Evolutionary conservation across 805 yeast genomes (phyloP), one percentile per base, ranked within the genome.

Genomic region (Candida xiaguanensis): DNA sequence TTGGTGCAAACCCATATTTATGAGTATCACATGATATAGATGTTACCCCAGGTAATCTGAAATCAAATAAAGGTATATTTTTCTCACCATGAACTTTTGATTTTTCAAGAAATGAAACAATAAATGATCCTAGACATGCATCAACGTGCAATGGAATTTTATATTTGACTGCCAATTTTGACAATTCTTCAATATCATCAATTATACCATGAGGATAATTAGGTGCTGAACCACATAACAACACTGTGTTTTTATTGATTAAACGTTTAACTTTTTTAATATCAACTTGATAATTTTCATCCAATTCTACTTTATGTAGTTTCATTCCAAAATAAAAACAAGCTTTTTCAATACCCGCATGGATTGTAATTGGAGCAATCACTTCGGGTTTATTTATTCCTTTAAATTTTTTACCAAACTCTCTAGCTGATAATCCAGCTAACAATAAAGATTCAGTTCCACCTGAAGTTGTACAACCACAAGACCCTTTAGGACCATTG

Each of bases 21-120:
- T 91, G 99, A n/a, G 99, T 91, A 59, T 91, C 99, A 64, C 98
- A 93, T n/a, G 96, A 86, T 42, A 91, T 91, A 2, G 97, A 89
- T 1, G 98, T 93, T n/a, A 93, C 98, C 23, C 74, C 93, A 1
- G 87, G 83, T 2, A 88, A 72, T 47, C 91, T 68, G 65, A 91
- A 91, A 58, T 93, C 98, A 63, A 91, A 90, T 9, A 65, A 54
- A 5, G 85, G 83, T 2, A 67, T 47, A 4, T 49, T 47, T 9
- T 51, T 57, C 36, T 63, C 69, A 2, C 85, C 85, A 38, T 63
- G 69, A 11, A 66, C 64, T 16, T 45, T 42, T 2, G 88, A 75
- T 41, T 76, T 75, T 43, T 77, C 80, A 65, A 85, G 74, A 53
- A 83, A 88, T 2, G 96, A 80, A 31, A 88, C 85, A 29, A 91